Conservation (phyloP, 2,329 filamentous ascomycete genomes). For the Fusarium virguliforme region DNA sequence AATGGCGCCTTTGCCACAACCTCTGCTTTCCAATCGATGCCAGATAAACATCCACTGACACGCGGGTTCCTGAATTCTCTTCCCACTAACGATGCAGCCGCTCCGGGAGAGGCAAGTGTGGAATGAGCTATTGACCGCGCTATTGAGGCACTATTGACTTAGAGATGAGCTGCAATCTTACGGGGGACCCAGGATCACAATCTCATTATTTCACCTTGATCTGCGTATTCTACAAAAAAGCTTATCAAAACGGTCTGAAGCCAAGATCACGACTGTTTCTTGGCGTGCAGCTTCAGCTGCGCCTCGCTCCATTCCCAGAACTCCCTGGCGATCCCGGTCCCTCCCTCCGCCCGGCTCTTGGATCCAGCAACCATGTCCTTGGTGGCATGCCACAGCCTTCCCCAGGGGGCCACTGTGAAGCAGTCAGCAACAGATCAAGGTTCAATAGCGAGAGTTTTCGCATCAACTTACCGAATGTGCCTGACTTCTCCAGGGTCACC, state of each 20-base stretch:
- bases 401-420: conserved; percentile 57
- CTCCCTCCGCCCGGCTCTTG: conserved; percentile 55
- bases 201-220: no score
- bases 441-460: neutral
- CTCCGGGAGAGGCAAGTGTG: neutral
- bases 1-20: no score
- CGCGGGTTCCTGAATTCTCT: no score
- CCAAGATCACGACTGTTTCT: neutral
- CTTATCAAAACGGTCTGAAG: neutral
- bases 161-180: no score
- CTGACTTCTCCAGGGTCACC: conserved; percentile 55
- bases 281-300: conserved; percentile 50
- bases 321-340: conserved; percentile 52
- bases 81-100: no score
- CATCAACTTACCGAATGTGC: conserved; percentile 35
- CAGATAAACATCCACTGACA: no score
- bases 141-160: no score
- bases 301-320: conserved; percentile 61
- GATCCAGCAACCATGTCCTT: conserved; percentile 51
- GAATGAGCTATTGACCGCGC: no score
- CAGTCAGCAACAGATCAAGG: neutral
- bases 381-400: conserved; percentile 53
- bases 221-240: no score
- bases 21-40: no score
- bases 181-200: no score